These are phyloP conservation scores for Oryza australiensis DNA, from an alignment of 176 grass and related monocot genomes.

Conservation along the genomic window DNA sequence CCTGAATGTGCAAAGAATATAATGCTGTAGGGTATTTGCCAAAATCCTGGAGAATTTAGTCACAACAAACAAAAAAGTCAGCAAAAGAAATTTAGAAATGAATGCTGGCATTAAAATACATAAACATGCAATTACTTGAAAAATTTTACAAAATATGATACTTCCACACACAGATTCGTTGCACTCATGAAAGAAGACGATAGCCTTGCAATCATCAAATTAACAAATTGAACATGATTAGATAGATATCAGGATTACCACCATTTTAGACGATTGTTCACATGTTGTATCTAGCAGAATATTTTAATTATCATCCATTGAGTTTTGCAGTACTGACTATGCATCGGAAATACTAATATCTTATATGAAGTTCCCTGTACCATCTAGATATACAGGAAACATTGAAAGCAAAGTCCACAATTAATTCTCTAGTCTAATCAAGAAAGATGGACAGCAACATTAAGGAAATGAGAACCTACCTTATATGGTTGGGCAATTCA, in stretches of 20 bases:
- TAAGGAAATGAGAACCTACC: slow-evolving; percentile 47
- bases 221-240: not conserved
- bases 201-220: slow-evolving; percentile 15
- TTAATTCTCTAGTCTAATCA: slow-evolving; percentile 15
- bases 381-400: slow-evolving; percentile 21
- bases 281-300: slow-evolving; percentile 25
- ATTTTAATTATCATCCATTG: not conserved
- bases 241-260: not conserved
- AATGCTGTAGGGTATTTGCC: slow-evolving; percentile 82
- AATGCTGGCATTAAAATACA: not conserved
- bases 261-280: not conserved
- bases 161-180: not conserved
- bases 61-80: slow-evolving; percentile 17
- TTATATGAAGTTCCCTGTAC: slow-evolving; percentile 26
- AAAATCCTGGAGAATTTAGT: slow-evolving; percentile 70
- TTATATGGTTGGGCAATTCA: slow-evolving; percentile 83
- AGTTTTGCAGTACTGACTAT: slow-evolving; percentile 1
- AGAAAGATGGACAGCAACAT: slow-evolving; percentile 14
- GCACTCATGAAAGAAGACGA: not conserved
- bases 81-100: slow-evolving; percentile 31
- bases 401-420: not conserved
- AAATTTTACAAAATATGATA: not conserved
- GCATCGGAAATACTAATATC: not conserved
- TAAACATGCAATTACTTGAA: slow-evolving; percentile 14
- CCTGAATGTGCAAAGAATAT: slow-evolving; percentile 83